Base-by-base conservation (phyloP, 2,329 filamentous ascomycete species). In the Leptographium galeiforme region DNA sequence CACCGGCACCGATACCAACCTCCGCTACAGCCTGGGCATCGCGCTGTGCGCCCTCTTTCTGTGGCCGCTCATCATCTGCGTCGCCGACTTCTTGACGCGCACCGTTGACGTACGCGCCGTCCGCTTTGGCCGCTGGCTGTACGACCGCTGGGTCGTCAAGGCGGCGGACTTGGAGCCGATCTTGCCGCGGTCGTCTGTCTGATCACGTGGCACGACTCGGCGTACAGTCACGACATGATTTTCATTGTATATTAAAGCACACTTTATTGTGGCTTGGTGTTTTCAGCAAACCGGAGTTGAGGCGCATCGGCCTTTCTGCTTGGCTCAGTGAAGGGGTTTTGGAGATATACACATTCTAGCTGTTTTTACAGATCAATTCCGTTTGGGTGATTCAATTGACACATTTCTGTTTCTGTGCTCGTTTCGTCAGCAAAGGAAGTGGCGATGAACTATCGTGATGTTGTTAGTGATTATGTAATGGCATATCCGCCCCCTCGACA, bases 51-150 rank as follows among this genome's bases (percentile, higher is more conserved):
- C 70, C 0, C 50, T 69, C 14, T 64, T 78, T n/a, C 69, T 73
- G 50, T 68, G 79, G 14, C 76, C 77, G 0, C 63, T 70, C 2
- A 70, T 78, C 6, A 66, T 82, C 16, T 79, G 75, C 70, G 72
- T 70, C 54, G 72, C 76, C 1, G 78, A 82, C 56, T 58, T 81
- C 5, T 80, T 78, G 56, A 79, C 75, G 71, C 68, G 77, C 30
- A 67, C 68, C 2, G 71, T 81, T 16, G 78, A 82, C 58, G 71
- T 72, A 50, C 77, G 77, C 1, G 73, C 73, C 8, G 78, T 81
- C 51, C 70, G 69, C 60, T 75, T 81, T 57, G 72, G 76, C 19
- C 78, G 72, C 61, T 79, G 75, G 76, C 59, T 79, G 2, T 77
- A 81, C 63, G 64, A 58, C 48, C 70, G 67, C 57, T 70, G 54